A percentile compares a stretch with the other conserved stretches of the same genome.
These are phyloP conservation scores for Thielaviopsis populi DNA, from an alignment of 2,329 filamentous ascomycete genomes.

Conservation along the genomic window DNA sequence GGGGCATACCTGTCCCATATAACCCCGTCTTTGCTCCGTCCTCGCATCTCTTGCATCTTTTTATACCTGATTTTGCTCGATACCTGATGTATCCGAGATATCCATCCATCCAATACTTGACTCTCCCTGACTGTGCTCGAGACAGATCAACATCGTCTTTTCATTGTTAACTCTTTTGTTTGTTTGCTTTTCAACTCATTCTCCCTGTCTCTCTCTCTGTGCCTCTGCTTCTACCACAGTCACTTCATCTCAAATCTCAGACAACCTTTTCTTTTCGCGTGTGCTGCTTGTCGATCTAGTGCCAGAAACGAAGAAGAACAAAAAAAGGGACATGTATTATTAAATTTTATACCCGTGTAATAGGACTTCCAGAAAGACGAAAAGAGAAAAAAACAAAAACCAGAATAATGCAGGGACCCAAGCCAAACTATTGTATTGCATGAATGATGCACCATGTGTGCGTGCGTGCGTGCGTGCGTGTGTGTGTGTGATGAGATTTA, in stretches of 20 bases:
- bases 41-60: no score
- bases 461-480: not conserved
- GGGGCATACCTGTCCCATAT: no score
- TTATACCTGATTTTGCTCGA: no score
- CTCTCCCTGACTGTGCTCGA: no score
- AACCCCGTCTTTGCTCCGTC: no score
- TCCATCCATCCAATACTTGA: no score
- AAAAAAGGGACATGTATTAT: conserved; percentile 1
- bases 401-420: not conserved
- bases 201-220: not conserved
- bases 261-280: conserved; percentile 9
- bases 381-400: not conserved
- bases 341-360: conserved; percentile 1
- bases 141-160: not conserved
- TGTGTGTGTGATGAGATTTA: not conserved
- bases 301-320: not conserved
- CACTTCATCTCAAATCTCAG: not conserved
- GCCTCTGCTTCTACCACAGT: not conserved
- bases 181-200: not conserved
- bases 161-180: not conserved
- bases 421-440: not conserved
- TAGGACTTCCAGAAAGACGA: not conserved
- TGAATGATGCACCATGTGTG: not conserved
- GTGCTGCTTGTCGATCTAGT: not conserved
- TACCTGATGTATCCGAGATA: no score